phyloP scores from a whole-genome alignment of 2,329 filamentous ascomycete species.

The Penicillium glabrum region DNA sequence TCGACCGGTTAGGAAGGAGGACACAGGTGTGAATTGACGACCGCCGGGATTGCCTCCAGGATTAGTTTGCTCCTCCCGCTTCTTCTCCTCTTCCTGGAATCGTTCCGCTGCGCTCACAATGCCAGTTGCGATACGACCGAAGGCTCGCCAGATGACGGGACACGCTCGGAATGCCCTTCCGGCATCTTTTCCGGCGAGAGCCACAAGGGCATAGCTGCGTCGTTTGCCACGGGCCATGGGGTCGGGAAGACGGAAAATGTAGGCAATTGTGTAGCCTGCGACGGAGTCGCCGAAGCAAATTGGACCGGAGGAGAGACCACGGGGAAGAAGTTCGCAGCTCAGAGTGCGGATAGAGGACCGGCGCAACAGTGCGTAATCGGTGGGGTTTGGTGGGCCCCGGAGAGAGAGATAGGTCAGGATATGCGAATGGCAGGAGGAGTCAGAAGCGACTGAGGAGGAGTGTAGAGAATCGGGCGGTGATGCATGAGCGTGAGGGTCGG shows the following conservation, averaged over 20 bases:
- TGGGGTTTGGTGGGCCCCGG: slow-evolving; percentile 54
- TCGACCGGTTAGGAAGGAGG: slow-evolving; percentile 59
- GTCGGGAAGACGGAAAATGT: slow-evolving; percentile 59
- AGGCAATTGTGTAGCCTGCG: slow-evolving; percentile 60
- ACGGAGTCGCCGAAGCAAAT: slow-evolving; percentile 58
- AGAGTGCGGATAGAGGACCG: slow-evolving; percentile 59
- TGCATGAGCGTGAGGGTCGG: slow-evolving; percentile 36
- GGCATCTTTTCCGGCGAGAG: slow-evolving; percentile 55
- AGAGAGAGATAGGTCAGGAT: slow-evolving; percentile 60
- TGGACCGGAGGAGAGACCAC: slow-evolving; percentile 57
- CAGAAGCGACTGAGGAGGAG: slow-evolving; percentile 45
- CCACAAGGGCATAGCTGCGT: slow-evolving; percentile 58
- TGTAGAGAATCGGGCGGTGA: slow-evolving; percentile 41
- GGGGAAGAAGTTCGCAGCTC: slow-evolving; percentile 57
- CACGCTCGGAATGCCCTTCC: slow-evolving; percentile 47
- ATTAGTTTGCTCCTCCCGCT: slow-evolving; percentile 39
- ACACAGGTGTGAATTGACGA: slow-evolving; percentile 55
- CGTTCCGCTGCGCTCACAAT: slow-evolving; percentile 50
- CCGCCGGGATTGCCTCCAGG: slow-evolving; percentile 25
- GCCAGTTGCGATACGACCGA: slow-evolving; percentile 54
- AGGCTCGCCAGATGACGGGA: slow-evolving; percentile 53
- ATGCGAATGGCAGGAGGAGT: slow-evolving; percentile 54
- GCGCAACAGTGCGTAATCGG: slow-evolving; percentile 55
- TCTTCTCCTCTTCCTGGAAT: slow-evolving; percentile 46
- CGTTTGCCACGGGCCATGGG: slow-evolving; percentile 58